Conservation (phyloP, 169 alveolate species). For the Toxoplasma gondii region DNA sequence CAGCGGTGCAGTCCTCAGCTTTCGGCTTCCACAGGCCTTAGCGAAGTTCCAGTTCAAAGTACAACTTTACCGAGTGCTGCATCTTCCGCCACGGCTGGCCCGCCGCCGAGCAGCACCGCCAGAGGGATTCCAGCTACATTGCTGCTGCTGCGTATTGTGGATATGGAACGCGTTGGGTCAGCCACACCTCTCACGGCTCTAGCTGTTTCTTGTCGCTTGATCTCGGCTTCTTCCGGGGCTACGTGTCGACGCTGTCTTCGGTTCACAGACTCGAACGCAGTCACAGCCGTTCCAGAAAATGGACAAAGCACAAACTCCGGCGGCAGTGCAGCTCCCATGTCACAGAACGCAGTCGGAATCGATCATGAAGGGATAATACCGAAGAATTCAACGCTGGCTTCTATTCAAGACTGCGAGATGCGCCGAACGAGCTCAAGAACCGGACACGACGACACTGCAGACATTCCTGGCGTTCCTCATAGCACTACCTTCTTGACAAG, state of each 20-base stretch:
- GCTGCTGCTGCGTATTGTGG: slow-evolving; percentile 14
- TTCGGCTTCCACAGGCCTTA: background rate
- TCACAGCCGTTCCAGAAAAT: background rate
- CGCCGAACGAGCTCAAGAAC: too few relatives aligned
- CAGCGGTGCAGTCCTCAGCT: background rate
- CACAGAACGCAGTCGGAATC: too few relatives aligned
- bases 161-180: background rate
- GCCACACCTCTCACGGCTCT: background rate
- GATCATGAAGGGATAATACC: too few relatives aligned
- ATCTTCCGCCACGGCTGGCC: background rate
- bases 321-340: too few relatives aligned
- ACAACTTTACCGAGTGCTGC: background rate
- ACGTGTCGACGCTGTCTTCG: background rate
- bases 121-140: background rate
- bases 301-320: too few relatives aligned
- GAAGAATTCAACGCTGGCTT: too few relatives aligned
- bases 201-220: background rate
- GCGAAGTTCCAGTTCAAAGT: background rate
- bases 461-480: background rate
- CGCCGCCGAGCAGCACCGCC: background rate
- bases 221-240: background rate
- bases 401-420: too few relatives aligned
- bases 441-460: background rate
- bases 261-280: background rate
- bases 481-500: slow-evolving; percentile 13